These are phyloP conservation scores for Globisporangium nodosum DNA, from an alignment of 352 stramenopile genomes.

Conservation along the genomic window DNA sequence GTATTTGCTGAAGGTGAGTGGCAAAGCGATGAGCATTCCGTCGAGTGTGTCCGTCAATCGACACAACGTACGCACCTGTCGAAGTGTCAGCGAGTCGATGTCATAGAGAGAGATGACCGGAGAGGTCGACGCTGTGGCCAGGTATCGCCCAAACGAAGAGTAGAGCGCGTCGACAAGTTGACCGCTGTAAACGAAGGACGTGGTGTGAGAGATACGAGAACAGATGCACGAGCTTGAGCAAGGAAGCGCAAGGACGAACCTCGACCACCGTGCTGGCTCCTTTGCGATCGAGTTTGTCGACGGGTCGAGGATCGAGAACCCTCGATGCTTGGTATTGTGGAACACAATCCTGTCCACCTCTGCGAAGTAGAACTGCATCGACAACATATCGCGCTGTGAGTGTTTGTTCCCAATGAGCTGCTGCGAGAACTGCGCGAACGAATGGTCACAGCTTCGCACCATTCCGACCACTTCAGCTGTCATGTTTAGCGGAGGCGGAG, in stretches of 20 bases:
- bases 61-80: slow-evolving; percentile 21
- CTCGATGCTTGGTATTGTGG: slow-evolving; percentile 21
- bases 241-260: background rate
- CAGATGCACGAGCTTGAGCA: background rate
- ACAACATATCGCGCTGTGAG: background rate
- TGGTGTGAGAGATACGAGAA: background rate
- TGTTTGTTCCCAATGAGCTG: background rate
- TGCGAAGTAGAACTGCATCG: slow-evolving; percentile 24
- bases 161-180: slow-evolving; percentile 41
- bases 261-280: background rate
- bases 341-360: slow-evolving; percentile 36
- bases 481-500: slow-evolving; percentile 23
- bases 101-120: slow-evolving; percentile 53
- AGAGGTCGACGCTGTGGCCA: slow-evolving; percentile 42
- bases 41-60: too few relatives aligned
- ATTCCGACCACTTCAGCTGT: slow-evolving; percentile 38
- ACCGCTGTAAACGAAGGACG: background rate
- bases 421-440: background rate
- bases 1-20: slow-evolving; percentile 36
- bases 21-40: too few relatives aligned
- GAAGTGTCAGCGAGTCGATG: slow-evolving; percentile 34
- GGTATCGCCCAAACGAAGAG: slow-evolving; percentile 29
- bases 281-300: slow-evolving; percentile 15
- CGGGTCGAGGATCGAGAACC: slow-evolving; percentile 36
- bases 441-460: slow-evolving; percentile 14